Percentiles rank a stretch among this genome's conserved stretches.
Evolutionary conservation across 768 basidiomycete species (phyloP).

Genomic region (Boletus rufocinnamomeus): DNA sequence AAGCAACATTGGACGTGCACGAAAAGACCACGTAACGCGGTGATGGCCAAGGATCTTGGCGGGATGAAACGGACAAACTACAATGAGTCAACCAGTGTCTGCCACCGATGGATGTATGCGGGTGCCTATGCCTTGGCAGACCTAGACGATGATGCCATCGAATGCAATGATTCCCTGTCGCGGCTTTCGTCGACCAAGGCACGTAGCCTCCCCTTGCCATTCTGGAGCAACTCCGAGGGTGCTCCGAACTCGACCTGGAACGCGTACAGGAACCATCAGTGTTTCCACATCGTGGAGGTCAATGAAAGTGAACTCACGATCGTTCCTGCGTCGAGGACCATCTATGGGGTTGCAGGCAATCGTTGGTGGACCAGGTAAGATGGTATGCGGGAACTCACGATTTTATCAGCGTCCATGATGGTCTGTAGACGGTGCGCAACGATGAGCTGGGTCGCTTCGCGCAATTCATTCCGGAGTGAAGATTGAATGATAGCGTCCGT

Average conservation of each 20-base stretch:
- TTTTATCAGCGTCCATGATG: slow-evolving; percentile 63
- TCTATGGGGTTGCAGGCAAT: slow-evolving; percentile 25
- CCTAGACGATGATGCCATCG: slow-evolving; percentile 29
- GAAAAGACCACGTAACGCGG: neutral
- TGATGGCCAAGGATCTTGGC: neutral
- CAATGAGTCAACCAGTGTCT: neutral
- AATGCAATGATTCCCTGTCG: slow-evolving; percentile 51
- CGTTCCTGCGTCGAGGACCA: slow-evolving; percentile 45
- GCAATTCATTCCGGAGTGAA: slow-evolving; percentile 50
- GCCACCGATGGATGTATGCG: neutral
- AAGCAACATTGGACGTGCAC: neutral
- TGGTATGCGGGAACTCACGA: slow-evolving; percentile 35
- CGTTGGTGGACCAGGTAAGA: neutral
- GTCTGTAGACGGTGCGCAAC: slow-evolving; percentile 61
- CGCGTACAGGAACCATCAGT: neutral
- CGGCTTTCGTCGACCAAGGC: slow-evolving; percentile 59
- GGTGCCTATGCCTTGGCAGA: neutral
- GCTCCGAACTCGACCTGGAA: slow-evolving; percentile 46
- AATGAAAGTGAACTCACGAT: slow-evolving; percentile 33
- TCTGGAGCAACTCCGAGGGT: slow-evolving; percentile 51
- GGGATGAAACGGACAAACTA: neutral
- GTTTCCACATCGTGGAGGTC: neutral
- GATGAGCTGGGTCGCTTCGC: slow-evolving; percentile 53
- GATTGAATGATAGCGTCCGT: slow-evolving; percentile 57
- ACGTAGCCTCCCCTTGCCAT: slow-evolving; percentile 52